phyloP scores from a whole-genome alignment of 148 eudicot species.

The Drosera capensis region DNA sequence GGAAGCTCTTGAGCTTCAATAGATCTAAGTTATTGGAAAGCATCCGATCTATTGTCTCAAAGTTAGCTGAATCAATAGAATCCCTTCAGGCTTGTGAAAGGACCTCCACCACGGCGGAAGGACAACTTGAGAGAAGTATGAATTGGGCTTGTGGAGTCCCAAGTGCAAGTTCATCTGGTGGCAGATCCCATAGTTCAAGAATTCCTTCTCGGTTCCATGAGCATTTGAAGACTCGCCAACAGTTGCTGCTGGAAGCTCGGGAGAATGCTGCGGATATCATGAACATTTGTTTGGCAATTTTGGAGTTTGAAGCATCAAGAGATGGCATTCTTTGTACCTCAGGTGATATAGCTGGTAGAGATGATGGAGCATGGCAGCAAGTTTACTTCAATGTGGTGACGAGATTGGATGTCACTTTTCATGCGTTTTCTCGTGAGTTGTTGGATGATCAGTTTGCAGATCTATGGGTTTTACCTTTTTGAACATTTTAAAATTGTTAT shows the following conservation, averaged over 20 bases:
- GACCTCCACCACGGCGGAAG: constrained; percentile 70
- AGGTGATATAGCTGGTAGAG: constrained; percentile 51
- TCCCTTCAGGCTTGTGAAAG: constrained; percentile 72
- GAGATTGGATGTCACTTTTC: constrained; percentile 67
- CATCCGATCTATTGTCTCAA: constrained; percentile 52
- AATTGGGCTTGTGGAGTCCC: constrained; percentile 97
- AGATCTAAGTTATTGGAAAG: constrained; percentile 69
- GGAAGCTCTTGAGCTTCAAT: constrained; percentile 43
- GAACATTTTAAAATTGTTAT: background rate
- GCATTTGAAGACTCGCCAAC: constrained; percentile 60
- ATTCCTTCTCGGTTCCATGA: constrained; percentile 86
- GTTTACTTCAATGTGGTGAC: constrained; percentile 53
- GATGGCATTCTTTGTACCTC: constrained; percentile 54
- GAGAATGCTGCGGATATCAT: constrained; percentile 65
- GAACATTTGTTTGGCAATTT: constrained; percentile 52
- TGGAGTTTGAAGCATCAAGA: constrained; percentile 94
- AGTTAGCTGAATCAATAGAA: constrained; percentile 58
- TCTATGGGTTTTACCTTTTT: constrained; percentile 4
- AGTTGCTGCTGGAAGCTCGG: constrained; percentile 51
- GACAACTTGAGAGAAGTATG: constrained; percentile 98
- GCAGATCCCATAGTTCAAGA: constrained; percentile 33
- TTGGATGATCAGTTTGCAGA: too few relatives aligned
- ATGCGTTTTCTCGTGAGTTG: constrained; percentile 69
- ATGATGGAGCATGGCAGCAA: constrained; percentile 82
- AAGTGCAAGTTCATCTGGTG: constrained; percentile 31